Base-by-base conservation (phyloP, 1,284 basidiomycete genomes). In the Ceratobasidium sp. region DNA sequence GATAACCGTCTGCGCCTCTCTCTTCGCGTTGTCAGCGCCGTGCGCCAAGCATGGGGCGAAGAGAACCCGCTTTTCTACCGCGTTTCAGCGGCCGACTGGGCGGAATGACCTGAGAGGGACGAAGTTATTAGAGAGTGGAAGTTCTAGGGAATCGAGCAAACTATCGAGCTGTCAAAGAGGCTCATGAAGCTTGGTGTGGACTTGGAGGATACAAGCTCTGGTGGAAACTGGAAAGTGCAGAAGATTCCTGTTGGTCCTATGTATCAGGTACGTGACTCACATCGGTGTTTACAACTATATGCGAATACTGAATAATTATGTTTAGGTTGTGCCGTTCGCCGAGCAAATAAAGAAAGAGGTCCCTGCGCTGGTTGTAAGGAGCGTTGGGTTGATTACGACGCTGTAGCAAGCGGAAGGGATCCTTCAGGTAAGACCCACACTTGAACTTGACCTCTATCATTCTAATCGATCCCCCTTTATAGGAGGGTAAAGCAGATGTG, bases 61-160 rank as follows among this genome's bases (percentile, higher is more conserved):
- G 79, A 88, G 74, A 89, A 89, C 76, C 93, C 93, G 1, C 84
- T 96, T 8, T 93, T 94, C 81, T 88, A 91, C 66, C 87, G 93
- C 69, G 86, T 95, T 75, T 91, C 89, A 77, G 93, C 91, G 11
- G 87, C 86, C 3, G 93, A 96, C 78, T 95, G 92, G 92, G 89
- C 89, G 22, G 89, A 91, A 75, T 88, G 89, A 0, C 88, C 89
- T 1, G 91, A 93, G 79, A 85, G 87, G 78, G 85, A 84, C 69
- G 84, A 85, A 29, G 19, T n/a, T 15, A 82, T 88, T 27, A 89
- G 88, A 22, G 81, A 83, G 67, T 93, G 89, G 88, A 86, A 84
- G 73, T 86, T 88, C 71, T 94, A 92, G 91, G 93, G 93, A 17
- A 85, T 93, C 66, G 90, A 94, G 81, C 93, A 95, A 82, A 92